Evolutionary conservation across 345 rosid species (phyloP).

Genomic region (Hirschfeldia incana): DNA sequence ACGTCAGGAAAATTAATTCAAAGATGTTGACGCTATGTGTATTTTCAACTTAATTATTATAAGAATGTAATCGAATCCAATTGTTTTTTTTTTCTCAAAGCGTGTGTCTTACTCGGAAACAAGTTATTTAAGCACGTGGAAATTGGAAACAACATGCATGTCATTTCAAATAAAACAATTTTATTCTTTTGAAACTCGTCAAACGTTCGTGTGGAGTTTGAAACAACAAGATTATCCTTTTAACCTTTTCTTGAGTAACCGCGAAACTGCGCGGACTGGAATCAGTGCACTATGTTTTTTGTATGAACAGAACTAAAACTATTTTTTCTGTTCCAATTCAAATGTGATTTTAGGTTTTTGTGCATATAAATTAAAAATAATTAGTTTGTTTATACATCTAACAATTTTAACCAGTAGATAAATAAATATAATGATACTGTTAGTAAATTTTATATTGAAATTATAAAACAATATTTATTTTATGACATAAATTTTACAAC

Average conservation of each 20-base stretch:
- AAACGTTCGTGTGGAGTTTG: neutral
- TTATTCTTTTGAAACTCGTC: neutral
- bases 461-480: no score
- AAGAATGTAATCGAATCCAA: neutral
- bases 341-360: no score
- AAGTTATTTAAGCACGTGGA: slow-evolving; percentile 1
- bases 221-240: neutral
- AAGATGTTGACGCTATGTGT: neutral
- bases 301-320: no score
- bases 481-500: no score
- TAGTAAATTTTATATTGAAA: no score
- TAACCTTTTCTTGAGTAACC: neutral
- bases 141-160: slow-evolving; percentile 1
- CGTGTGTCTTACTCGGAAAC: neutral
- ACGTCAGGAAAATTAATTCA: neutral
- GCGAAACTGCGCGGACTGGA: neutral
- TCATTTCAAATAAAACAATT: neutral
- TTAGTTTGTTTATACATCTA: no score
- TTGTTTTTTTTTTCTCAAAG: neutral
- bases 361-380: no score
- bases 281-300: no score
- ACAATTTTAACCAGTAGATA: no score
- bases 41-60: neutral
- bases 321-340: no score
- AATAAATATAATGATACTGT: no score